phyloP scores from a whole-genome alignment of 2,329 filamentous ascomycete genomes.

The Alternaria burnsii region DNA sequence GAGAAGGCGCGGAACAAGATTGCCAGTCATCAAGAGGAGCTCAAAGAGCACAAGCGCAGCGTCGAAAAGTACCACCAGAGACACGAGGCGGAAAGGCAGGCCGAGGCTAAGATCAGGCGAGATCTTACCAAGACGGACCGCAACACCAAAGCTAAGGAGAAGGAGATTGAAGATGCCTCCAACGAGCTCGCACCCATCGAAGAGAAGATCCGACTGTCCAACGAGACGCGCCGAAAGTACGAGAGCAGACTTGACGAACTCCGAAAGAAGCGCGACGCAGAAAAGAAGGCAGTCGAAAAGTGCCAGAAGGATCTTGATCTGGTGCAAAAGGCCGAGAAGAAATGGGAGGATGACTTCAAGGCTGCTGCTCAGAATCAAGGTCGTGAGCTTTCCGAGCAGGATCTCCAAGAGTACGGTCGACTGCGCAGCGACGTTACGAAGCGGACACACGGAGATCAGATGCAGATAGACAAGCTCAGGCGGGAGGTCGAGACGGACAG shows the following conservation, averaged over 20 bases:
- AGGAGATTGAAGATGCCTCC: slow-evolving; percentile 84
- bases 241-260: slow-evolving; percentile 74
- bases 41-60: slow-evolving; percentile 90
- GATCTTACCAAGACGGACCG: slow-evolving; percentile 85
- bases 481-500: slow-evolving; percentile 91
- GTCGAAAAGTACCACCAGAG: slow-evolving; percentile 83
- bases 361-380: slow-evolving; percentile 87
- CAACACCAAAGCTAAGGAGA: slow-evolving; percentile 84
- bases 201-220: slow-evolving; percentile 83
- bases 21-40: slow-evolving; percentile 89
- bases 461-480: slow-evolving; percentile 83
- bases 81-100: slow-evolving; percentile 81
- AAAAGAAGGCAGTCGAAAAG: slow-evolving; percentile 73
- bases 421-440: slow-evolving; percentile 86
- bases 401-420: slow-evolving; percentile 88
- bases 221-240: slow-evolving; percentile 72
- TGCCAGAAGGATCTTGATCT: slow-evolving; percentile 80
- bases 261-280: slow-evolving; percentile 76
- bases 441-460: slow-evolving; percentile 80
- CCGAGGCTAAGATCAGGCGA: slow-evolving; percentile 79
- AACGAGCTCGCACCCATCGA: slow-evolving; percentile 88
- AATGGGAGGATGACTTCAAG: slow-evolving; percentile 88
- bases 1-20: slow-evolving; percentile 91
- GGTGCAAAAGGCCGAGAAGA: slow-evolving; percentile 88
- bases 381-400: slow-evolving; percentile 81